Base-by-base conservation (phyloP, 202 grass and related monocot genomes). In the Miscanthus sacchariflorus region DNA sequence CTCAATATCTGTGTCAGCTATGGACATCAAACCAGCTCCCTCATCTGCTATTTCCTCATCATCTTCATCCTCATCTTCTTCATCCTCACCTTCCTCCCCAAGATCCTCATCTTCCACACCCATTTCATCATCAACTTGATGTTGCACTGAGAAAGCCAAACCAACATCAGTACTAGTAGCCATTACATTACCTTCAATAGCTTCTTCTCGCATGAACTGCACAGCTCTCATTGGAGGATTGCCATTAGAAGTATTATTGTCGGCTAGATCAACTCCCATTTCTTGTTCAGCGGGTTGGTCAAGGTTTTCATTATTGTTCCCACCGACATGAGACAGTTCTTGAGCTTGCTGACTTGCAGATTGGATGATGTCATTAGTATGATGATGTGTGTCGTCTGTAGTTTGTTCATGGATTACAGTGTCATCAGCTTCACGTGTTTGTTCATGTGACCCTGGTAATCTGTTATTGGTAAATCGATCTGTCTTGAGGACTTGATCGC, bases 1-100 rank as follows among this genome's bases (percentile, higher is more conserved):
- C 64, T 91, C 87, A 48, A 82, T 76, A 84, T 96, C 90, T 67
- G 92, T 96, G 33, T 93, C 91, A 56, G 90, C 94, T 77, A 96
- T 78, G 79, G 94, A 91, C 84, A 95, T 92, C 75, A 96, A 78
- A 79, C 88, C 90, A 85, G 90, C 88, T 76, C 92, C 88, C 77
- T 85, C 90, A 85, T 88, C 91, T 64, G 87, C 89, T 83, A 84
- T 87, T 78, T 91, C 91, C 73, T 93, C 91, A 72, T 89, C 93
- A 59, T 95, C 93, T 27, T 88, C 83, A 43, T 95, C 93, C 72
- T 93, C 94, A 35, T 61, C 59, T 9, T 92, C 93, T 68, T 94
- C 92, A 54, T 91, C 90, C 25, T 91, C 92, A 58, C 81, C 83
- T 27, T 94, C 89, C 54, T 87, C 89, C n/a, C 83, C 92, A 13